phyloP scores from a whole-genome alignment of 2,329 filamentous ascomycete genomes.

The Xylariaceae sp. region DNA sequence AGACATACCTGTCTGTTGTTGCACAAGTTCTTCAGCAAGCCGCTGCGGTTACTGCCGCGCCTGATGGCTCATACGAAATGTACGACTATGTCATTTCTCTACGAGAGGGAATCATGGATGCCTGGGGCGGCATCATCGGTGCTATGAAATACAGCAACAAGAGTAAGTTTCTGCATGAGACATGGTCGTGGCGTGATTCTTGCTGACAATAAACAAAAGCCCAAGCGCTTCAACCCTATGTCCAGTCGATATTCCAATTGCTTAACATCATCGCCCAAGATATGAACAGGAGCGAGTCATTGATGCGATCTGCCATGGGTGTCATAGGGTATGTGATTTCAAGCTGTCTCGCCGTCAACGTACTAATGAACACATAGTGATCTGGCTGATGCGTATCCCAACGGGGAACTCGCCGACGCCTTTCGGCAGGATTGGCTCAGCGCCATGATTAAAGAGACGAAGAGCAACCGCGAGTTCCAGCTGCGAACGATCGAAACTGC shows the following conservation, averaged over 20 bases:
- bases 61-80: constrained; percentile 89
- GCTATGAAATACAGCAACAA: constrained; percentile 83
- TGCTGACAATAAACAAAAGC: constrained; percentile 46
- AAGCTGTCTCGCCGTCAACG: not conserved
- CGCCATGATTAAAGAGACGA: constrained; percentile 84
- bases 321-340: constrained; percentile 74
- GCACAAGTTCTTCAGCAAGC: constrained; percentile 93
- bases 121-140: constrained; percentile 94
- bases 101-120: constrained; percentile 97
- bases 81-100: constrained; percentile 93
- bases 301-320: constrained; percentile 94
- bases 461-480: constrained; percentile 81
- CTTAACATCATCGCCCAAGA: constrained; percentile 77
- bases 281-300: constrained; percentile 80
- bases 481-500: constrained; percentile 87
- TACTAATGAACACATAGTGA: constrained; percentile 58
- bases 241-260: constrained; percentile 82
- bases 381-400: constrained; percentile 87
- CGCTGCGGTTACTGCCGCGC: constrained; percentile 70
- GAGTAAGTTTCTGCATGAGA: constrained; percentile 49
- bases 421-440: constrained; percentile 93
- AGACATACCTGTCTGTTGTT: constrained; percentile 88
- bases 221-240: constrained; percentile 67
- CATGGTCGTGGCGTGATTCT: too few species aligned
- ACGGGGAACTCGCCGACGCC: constrained; percentile 75